A percentile compares a stretch with the other conserved stretches of the same genome.
These are phyloP conservation scores for Ormosia semicastrata DNA, from an alignment of 306 rosid species.

Conservation along the genomic window DNA sequence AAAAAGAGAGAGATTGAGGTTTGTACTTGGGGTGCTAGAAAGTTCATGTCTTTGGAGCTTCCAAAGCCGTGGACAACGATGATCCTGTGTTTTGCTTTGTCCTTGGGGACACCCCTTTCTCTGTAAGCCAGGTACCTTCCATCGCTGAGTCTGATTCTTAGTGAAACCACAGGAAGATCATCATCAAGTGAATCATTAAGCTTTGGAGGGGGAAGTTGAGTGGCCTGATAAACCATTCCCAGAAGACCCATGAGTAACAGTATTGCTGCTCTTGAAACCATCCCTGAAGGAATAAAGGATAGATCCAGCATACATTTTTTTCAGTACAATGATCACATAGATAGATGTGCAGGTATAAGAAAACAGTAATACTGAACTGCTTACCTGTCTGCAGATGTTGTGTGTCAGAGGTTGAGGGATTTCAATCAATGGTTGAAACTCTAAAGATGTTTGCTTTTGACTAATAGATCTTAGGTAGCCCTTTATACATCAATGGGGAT, in stretches of 20 bases:
- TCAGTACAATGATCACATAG: constrained; percentile 5
- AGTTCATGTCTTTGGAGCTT: constrained; percentile 60
- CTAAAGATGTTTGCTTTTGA: constrained; percentile 21
- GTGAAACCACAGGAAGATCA: constrained; percentile 24
- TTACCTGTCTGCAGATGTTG: constrained; percentile 30
- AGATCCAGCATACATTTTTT: constrained; percentile 27
- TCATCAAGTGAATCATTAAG: constrained; percentile 22
- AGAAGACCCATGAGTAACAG: constrained; percentile 63
- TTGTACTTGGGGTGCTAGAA: constrained; percentile 42
- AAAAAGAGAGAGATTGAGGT: background rate
- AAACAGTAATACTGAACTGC: background rate
- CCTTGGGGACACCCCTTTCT: constrained; percentile 59
- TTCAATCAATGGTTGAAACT: background rate
- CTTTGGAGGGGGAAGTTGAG: constrained; percentile 56
- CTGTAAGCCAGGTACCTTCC: constrained; percentile 68
- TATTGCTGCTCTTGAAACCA: constrained; percentile 54
- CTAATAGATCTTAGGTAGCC: constrained; percentile 9
- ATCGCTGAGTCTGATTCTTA: constrained; percentile 58
- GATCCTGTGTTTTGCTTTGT: constrained; percentile 46
- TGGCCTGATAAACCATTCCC: constrained; percentile 72
- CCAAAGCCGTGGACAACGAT: constrained; percentile 61
- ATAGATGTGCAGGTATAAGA: background rate
- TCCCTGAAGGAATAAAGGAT: constrained; percentile 31
- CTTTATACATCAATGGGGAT: background rate
- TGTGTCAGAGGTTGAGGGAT: background rate